Evolutionary conservation across 176 grass and related monocot species (phyloP).

Genomic region (sorghum (Sorghum bicolor)): DNA sequence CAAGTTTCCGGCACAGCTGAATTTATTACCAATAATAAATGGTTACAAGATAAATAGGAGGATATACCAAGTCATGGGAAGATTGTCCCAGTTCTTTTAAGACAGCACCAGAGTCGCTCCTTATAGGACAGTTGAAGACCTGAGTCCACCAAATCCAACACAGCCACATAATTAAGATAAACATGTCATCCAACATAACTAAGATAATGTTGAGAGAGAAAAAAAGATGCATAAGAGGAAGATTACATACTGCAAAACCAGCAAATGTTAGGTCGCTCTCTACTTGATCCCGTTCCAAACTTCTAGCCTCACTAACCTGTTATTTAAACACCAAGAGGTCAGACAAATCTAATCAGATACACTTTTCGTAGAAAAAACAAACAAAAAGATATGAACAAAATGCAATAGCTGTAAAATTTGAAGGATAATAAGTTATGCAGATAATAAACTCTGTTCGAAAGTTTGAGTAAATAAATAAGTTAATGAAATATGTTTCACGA

Average conservation of each 20-base stretch:
- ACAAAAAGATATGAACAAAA: constrained; percentile 1
- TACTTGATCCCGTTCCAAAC: constrained; percentile 82
- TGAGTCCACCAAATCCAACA: constrained; percentile 33
- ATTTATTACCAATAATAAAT: background rate
- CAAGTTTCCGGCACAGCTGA: background rate
- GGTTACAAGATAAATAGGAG: background rate
- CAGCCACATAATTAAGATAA: background rate
- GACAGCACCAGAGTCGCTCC: constrained; percentile 75
- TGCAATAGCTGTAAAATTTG: background rate
- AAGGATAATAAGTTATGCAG: background rate
- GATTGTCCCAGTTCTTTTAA: constrained; percentile 79
- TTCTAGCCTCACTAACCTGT: constrained; percentile 98
- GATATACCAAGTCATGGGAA: constrained; percentile 96
- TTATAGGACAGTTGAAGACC: constrained; percentile 98
- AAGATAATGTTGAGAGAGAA: background rate
- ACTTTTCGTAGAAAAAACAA: constrained; percentile 11
- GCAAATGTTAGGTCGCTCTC: constrained; percentile 83
- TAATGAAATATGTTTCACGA: constrained; percentile 13
- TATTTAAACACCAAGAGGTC: constrained; percentile 27
- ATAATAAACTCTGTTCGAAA: constrained; percentile 1
- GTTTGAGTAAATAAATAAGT: background rate
- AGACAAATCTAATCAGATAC: constrained; percentile 10
- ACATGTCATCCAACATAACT: background rate
- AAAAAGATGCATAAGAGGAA: background rate
- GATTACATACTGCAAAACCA: constrained; percentile 82